Evolutionary conservation across 768 basidiomycete species (phyloP).

Genomic region (Psilocybe tampanensis): DNA sequence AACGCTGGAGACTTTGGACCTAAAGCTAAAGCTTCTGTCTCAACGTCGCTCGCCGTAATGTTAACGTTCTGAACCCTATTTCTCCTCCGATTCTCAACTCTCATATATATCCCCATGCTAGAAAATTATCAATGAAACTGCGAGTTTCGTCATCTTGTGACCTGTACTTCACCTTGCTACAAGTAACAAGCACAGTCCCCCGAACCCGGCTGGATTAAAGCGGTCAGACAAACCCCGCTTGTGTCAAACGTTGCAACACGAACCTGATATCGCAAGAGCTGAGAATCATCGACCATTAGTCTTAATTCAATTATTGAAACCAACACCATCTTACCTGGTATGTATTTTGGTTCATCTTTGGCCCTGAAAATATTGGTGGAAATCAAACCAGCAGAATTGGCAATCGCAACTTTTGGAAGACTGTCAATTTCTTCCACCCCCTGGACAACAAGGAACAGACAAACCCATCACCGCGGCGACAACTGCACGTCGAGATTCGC

Average conservation of each 20-base stretch:
- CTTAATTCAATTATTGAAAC: not conserved
- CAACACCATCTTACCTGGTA: slow-evolving; percentile 35
- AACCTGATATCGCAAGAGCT: slow-evolving; percentile 49
- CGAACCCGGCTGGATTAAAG: slow-evolving; percentile 42
- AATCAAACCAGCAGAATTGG: slow-evolving; percentile 50
- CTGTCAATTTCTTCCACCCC: not conserved
- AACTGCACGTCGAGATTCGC: slow-evolving; percentile 49
- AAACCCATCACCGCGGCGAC: slow-evolving; percentile 54
- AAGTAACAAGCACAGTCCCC: slow-evolving; percentile 45
- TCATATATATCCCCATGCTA: slow-evolving; percentile 51
- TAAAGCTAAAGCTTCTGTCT: slow-evolving; percentile 43
- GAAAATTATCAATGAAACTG: slow-evolving; percentile 4
- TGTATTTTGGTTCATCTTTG: slow-evolving; percentile 51
- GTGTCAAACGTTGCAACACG: slow-evolving; percentile 6
- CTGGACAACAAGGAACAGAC: slow-evolving; percentile 6
- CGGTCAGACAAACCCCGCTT: not conserved
- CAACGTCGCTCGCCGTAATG: slow-evolving; percentile 44
- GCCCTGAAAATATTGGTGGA: slow-evolving; percentile 55
- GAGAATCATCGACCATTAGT: not conserved
- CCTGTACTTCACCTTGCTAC: slow-evolving; percentile 34
- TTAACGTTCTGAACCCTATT: slow-evolving; percentile 43
- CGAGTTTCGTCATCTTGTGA: not conserved
- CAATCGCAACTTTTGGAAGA: slow-evolving; percentile 40
- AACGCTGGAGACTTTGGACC: slow-evolving; percentile 45
- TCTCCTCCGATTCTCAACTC: slow-evolving; percentile 45